phyloP scores from a whole-genome alignment of 768 basidiomycete genomes.

The Boletus vinaceobasis region DNA sequence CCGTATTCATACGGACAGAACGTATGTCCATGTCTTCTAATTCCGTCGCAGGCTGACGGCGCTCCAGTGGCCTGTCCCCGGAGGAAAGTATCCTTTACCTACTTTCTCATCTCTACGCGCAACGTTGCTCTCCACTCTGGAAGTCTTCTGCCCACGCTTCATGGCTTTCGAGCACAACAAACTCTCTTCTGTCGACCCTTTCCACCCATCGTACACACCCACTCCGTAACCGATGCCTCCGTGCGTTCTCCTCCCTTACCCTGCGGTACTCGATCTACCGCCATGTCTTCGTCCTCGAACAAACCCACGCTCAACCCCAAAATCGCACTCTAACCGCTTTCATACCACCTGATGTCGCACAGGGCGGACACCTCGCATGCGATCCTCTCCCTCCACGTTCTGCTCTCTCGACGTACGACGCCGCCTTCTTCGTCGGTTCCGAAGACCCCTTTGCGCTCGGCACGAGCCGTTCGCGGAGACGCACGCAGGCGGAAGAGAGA shows the following conservation, averaged over 20 bases:
- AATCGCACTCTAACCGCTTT: conserved; percentile 60
- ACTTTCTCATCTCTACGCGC: conserved; percentile 83
- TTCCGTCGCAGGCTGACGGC: conserved; percentile 6
- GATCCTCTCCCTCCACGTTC: conserved; percentile 83
- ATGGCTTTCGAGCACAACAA: conserved; percentile 70
- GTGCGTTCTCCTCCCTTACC: conserved; percentile 38
- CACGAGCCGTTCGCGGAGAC: conserved; percentile 31
- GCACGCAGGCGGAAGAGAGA: conserved; percentile 48
- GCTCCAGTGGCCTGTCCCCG: conserved; percentile 34
- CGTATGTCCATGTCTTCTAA: conserved; percentile 38
- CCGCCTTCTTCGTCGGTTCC: conserved; percentile 66
- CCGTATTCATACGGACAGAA: conserved; percentile 63
- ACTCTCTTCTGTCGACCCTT: conserved; percentile 31
- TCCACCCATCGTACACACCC: conserved; percentile 33
- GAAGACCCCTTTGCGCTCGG: conserved; percentile 45
- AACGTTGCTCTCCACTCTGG: conserved; percentile 76
- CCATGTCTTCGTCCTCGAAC: conserved; percentile 74
- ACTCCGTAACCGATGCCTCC: conserved; percentile 29
- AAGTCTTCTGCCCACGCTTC: conserved; percentile 59
- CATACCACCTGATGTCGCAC: conserved; percentile 56
- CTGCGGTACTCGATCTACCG: conserved; percentile 60
- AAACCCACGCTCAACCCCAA: conserved; percentile 40
- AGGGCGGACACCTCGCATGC: conserved; percentile 61
- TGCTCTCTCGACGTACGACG: conserved; percentile 59
- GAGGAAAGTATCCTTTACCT: conserved; percentile 61